phyloP scores from a whole-genome alignment of 2,329 filamentous ascomycete genomes.

The Leptographium lundbergii region DNA sequence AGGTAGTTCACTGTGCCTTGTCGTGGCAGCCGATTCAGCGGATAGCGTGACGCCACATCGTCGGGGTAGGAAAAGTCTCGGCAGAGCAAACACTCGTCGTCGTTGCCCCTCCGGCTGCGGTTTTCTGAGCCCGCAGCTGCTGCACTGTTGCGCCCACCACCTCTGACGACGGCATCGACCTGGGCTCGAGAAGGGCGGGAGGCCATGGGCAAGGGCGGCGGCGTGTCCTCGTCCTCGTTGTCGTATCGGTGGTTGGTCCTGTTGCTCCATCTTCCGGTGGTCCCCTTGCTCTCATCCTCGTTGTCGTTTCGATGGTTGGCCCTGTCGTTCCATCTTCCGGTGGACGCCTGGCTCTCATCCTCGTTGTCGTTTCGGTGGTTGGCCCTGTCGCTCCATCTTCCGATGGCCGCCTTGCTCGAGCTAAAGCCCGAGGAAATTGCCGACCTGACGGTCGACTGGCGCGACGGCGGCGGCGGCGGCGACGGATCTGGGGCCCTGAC shows the following conservation, averaged over 20 bases:
- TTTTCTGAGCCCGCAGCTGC: not conserved
- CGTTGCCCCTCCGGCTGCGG: conserved; percentile 4
- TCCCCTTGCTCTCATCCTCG: conserved; percentile 6
- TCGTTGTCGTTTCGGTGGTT: conserved; percentile 3
- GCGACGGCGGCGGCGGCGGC: conserved; percentile 29
- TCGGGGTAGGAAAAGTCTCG: conserved; percentile 82
- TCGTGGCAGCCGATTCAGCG: conserved; percentile 55
- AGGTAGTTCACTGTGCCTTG: conserved; percentile 58
- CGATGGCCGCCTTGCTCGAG: not conserved
- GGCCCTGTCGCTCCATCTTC: no score
- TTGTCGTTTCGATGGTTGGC: not conserved
- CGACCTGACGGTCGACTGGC: conserved; percentile 18
- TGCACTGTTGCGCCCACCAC: not conserved
- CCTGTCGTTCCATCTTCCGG: no score
- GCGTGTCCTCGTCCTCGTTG: conserved; percentile 21
- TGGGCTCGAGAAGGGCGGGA: conserved; percentile 40
- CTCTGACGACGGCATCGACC: conserved; percentile 27
- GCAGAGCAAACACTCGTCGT: conserved; percentile 58
- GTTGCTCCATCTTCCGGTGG: no score
- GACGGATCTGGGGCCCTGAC: conserved; percentile 41
- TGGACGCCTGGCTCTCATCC: conserved; percentile 2
- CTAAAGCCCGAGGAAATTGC: conserved; percentile 17
- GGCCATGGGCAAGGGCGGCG: conserved; percentile 38
- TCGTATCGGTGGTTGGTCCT: not conserved
- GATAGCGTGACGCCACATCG: conserved; percentile 62